Evolutionary conservation across 2,329 filamentous ascomycete species (phyloP), one percentile per base, ranked within the genome.

Genomic region (Lachnellula arida): DNA sequence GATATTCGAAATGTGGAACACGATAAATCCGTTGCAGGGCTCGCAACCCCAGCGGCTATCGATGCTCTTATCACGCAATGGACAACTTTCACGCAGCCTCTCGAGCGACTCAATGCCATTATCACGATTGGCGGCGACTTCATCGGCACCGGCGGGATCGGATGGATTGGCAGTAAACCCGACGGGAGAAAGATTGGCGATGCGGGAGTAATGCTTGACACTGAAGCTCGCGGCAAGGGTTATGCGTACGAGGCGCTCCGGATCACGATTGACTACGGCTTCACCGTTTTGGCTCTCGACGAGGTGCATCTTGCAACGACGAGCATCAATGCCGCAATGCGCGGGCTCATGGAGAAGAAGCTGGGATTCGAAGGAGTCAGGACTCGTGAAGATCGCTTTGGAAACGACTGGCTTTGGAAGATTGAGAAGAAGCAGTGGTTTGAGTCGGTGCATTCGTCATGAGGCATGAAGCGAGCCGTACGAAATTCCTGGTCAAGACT

Each of bases 191-290:
- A 48, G 14, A 32, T 51, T 39, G 57, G 57, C 19, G 57, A 43
- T 49, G 51, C 42, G 15, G 57, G 54, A 3, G 35, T 57, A 9
- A 51, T 60, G 57, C 23, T 60, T 2, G 19, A 53, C 42, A 37
- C 54, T 2, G 54, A 52, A 7, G 34, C 25, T 4, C 23, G 57
- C n/a, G 51, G 57, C 5, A 57, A 53, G 42, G 57, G 57, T 15
- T 60, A 46, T 44, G 57, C 50, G 15, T 49, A 32, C 42, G 57
- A 59, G 51, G 54, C 54, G 2, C 22, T 59, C n/a, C 39, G 54
- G 35, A 52, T 57, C 22, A 51, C 37, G 25, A 50, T 59, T 22
- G 55, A 55, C 25, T 57, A 39, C 57, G 54, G 49, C 4, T 34
- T 60, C 9, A 42, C 42, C 34, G 47, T 35, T 3, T 49, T 59